These are phyloP conservation scores for Pseudogymnoascus destructans DNA, from an alignment of 2,329 filamentous ascomycete genomes.

Conservation along the genomic window DNA sequence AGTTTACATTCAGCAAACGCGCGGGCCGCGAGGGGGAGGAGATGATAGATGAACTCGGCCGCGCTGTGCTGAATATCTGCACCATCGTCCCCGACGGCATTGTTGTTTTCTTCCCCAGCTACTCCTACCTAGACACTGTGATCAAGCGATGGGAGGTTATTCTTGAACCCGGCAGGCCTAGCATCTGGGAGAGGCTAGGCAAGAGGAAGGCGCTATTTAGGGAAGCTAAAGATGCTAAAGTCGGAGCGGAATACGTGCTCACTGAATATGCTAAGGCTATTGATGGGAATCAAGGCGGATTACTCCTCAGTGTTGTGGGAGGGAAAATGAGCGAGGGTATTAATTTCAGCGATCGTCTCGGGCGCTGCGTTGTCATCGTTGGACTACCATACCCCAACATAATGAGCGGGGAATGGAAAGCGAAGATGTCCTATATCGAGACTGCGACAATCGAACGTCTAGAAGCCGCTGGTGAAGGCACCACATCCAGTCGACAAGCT, in stretches of 20 bases:
- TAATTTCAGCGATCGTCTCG: conserved; percentile 87
- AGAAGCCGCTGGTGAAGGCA: neutral
- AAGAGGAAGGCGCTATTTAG: conserved; percentile 49
- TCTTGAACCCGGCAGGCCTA: conserved; percentile 21
- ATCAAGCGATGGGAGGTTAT: conserved; percentile 44
- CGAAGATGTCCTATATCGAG: conserved; percentile 79
- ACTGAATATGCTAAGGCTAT: conserved; percentile 60
- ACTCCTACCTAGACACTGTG: conserved; percentile 74
- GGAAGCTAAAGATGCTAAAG: conserved; percentile 38
- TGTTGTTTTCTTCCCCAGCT: conserved; percentile 92
- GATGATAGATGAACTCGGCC: conserved; percentile 63
- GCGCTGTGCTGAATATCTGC: conserved; percentile 58
- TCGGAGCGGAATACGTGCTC: conserved; percentile 61
- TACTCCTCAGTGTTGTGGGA: conserved; percentile 82
- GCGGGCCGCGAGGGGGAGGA: conserved; percentile 36
- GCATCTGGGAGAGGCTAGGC: conserved; percentile 45
- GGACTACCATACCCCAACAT: conserved; percentile 89
- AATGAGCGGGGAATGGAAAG: conserved; percentile 81
- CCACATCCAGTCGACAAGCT: conserved; percentile 7
- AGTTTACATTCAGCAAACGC: conserved; percentile 78
- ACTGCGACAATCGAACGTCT: conserved; percentile 36
- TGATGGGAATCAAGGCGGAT: conserved; percentile 47
- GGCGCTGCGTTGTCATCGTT: conserved; percentile 80
- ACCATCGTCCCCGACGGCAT: conserved; percentile 72
- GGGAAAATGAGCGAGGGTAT: conserved; percentile 96